Evolutionary conservation across 176 grass and related monocot species (phyloP), one percentile per base, ranked within the genome.

Genomic region (Avena eriantha): DNA sequence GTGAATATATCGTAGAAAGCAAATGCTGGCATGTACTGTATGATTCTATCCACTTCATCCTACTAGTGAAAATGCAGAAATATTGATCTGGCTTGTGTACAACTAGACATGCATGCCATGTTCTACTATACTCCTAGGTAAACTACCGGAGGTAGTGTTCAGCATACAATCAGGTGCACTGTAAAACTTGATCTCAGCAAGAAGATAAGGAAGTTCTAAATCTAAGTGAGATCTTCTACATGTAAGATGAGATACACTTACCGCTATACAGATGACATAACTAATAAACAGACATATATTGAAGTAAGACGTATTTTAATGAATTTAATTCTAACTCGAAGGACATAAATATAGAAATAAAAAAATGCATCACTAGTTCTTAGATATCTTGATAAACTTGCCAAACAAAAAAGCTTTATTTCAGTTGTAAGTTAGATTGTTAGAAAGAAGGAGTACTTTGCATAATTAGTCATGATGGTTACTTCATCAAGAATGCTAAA

Each of bases 51-150:
- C 58, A 35, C 9, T 10, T 13, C 11, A 77, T 22, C 3, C 41
- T 75, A 77, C 43, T 10, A 47, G 50, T 58, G 64, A 79, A 79
- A 57, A 65, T 81, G 57, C 5, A 65, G 29, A 12, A 49, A 26
- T 5, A 64, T 10, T 24, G 3, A 60, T n/a, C 18, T 23, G 12
- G 48, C 16, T 18, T 29, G 55, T 0, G 18, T 13, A 33, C 39
- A 63, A 50, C 21, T 84, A 21, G 64, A 24, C 24, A 51, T 4
- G 56, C 34, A 79, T 13, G 14, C 16, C 45, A 39, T 65, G 10
- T 64, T 69, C 19, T 59, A 41, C 39, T 41, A 41, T 41, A 41
- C 39, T 41, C 39, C 39, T 41, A 41, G 39, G 39, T 41, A 7
- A 5, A 41, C 39, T 41, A 41, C 1, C 39, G 6, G 7, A 41